Evolutionary conservation across 345 rosid species (phyloP).

Genomic region (Pelargonium nanum): DNA sequence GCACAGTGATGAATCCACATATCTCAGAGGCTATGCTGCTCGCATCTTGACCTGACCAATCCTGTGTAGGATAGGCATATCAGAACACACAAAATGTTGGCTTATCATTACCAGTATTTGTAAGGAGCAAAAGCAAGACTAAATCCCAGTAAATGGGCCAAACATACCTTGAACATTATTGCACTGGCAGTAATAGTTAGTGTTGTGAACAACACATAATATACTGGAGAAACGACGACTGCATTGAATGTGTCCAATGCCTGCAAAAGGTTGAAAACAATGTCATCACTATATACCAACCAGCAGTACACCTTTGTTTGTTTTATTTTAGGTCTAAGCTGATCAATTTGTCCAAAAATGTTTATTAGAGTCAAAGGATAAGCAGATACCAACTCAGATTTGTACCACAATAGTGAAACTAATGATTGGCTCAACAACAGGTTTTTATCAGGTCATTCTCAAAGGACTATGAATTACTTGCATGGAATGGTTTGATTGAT

Average conservation of each 20-base stretch:
- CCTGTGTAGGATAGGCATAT: slow-evolving; percentile 30
- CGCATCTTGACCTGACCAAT: slow-evolving; percentile 71
- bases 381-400: too few relatives aligned
- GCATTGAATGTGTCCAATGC: slow-evolving; percentile 82
- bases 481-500: too few relatives aligned
- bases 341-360: too few relatives aligned
- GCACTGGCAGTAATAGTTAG: slow-evolving; percentile 74
- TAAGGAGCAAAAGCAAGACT: background rate
- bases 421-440: too few relatives aligned
- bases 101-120: background rate
- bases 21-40: slow-evolving; percentile 79
- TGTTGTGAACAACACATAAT: slow-evolving; percentile 88
- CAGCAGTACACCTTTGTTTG: background rate
- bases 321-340: too few relatives aligned
- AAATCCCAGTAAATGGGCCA: slow-evolving; percentile 4
- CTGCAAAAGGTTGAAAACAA: slow-evolving; percentile 32
- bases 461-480: too few relatives aligned
- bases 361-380: too few relatives aligned
- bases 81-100: slow-evolving; percentile 5
- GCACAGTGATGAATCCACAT: slow-evolving; percentile 85
- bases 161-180: slow-evolving; percentile 74
- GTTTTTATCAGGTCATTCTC: too few relatives aligned
- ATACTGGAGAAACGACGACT: slow-evolving; percentile 82
- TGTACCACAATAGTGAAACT: too few relatives aligned
- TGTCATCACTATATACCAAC: background rate